Conservation (phyloP, 2,329 filamentous ascomycete species). For the Neonectria magnoliae region DNA sequence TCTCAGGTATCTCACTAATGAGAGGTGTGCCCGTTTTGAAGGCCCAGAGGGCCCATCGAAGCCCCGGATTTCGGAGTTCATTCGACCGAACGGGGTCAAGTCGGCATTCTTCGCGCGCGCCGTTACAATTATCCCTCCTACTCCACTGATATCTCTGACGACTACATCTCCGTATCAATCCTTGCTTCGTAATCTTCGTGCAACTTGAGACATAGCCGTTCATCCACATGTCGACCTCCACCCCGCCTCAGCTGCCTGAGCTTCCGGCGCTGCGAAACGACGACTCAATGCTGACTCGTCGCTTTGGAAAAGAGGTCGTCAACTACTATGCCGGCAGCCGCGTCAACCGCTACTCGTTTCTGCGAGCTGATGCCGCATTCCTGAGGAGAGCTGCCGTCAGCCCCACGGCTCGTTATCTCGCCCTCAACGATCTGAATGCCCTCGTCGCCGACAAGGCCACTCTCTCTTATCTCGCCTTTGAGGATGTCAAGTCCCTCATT, state of each 20-base stretch:
- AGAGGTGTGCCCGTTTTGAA: conserved; percentile 15
- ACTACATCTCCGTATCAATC: background rate
- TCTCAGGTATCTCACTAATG: conserved; percentile 18
- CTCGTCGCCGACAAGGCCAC: conserved; percentile 66
- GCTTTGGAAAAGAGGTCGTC: conserved; percentile 81
- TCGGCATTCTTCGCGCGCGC: background rate
- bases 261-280: conserved; percentile 57
- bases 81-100: conserved; percentile 7
- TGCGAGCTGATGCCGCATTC: conserved; percentile 77
- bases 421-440: conserved; percentile 82
- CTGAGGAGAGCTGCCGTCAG: conserved; percentile 73
- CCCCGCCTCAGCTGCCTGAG: conserved; percentile 52
- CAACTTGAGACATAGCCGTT: background rate
- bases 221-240: conserved; percentile 44
- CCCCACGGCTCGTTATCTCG: conserved; percentile 75
- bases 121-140: conserved; percentile 17
- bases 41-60: conserved; percentile 3
- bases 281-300: conserved; percentile 76
- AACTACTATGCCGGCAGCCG: conserved; percentile 87
- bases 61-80: conserved; percentile 18
- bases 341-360: conserved; percentile 82
- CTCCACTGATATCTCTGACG: background rate
- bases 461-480: conserved; percentile 74
- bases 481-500: conserved; percentile 76
- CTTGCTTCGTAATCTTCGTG: background rate